Percentiles rank a stretch among this genome's conserved stretches.
Conservation (phyloP, 2,329 filamentous ascomycete genomes). For the Monilinia polystroma region DNA sequence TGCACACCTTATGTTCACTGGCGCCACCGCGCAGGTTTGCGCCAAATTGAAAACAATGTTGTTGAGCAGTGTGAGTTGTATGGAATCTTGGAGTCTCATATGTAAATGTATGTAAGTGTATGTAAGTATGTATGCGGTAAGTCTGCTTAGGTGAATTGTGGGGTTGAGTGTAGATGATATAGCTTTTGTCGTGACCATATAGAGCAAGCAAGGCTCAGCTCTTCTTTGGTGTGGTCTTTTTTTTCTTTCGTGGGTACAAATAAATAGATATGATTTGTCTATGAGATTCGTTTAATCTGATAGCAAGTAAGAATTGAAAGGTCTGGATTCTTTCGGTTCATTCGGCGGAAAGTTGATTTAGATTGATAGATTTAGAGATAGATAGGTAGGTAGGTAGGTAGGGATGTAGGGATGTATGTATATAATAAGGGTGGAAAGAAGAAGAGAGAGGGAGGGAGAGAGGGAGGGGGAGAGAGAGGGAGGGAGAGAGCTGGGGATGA, state of each 20-base stretch:
- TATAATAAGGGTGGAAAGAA: not conserved
- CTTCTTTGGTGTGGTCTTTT: conserved; percentile 23
- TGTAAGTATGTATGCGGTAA: conserved; percentile 24
- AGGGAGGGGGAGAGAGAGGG: too few relatives aligned
- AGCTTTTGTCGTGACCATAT: conserved; percentile 33
- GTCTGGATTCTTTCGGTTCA: too few relatives aligned
- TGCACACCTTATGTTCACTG: conserved; percentile 35
- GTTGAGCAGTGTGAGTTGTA: conserved; percentile 27
- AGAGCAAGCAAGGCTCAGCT: conserved; percentile 35
- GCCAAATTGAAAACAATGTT: conserved; percentile 33
- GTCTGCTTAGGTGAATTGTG: conserved; percentile 21
- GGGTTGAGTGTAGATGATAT: conserved; percentile 16
- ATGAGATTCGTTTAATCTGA: not conserved
- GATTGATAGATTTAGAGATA: too few relatives aligned
- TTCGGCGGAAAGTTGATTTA: too few relatives aligned
- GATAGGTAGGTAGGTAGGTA: too few relatives aligned
- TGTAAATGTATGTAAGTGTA: not conserved
- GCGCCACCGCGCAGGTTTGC: conserved; percentile 38
- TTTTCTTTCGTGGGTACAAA: not conserved
- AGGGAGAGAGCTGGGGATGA: not conserved
- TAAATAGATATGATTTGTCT: not conserved
- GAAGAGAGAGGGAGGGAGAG: not conserved
- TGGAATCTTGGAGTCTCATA: conserved; percentile 24
- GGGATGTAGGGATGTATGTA: too few relatives aligned
- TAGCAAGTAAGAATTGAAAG: too few relatives aligned